Evolutionary conservation across 148 eudicot species (phyloP).

Genomic region (Tetragonia tetragonoides): DNA sequence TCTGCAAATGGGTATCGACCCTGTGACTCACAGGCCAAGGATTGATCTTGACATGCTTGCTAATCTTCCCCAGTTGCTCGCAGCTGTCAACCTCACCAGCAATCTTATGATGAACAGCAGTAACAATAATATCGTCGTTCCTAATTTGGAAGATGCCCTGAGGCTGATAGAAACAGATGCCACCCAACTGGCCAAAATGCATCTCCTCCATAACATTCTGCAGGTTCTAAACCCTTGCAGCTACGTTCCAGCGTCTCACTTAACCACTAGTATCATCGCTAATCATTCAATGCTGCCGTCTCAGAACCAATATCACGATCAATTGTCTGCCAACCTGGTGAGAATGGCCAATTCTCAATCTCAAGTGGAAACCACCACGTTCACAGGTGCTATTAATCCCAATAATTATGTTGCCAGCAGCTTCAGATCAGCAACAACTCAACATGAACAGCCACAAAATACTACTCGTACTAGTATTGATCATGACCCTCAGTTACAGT

Average conservation of each 20-base stretch:
- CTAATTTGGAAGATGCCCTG: conserved; percentile 8
- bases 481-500: conserved; percentile 16
- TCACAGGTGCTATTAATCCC: neutral
- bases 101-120: neutral
- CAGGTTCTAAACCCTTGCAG: conserved; percentile 42
- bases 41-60: conserved; percentile 47
- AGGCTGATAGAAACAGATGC: conserved; percentile 29
- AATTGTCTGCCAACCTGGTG: conserved; percentile 18
- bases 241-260: conserved; percentile 19
- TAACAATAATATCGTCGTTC: neutral
- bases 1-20: conserved; percentile 66
- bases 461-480: neutral
- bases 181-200: conserved; percentile 48
- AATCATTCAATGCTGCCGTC: conserved; percentile 5
- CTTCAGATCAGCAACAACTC: neutral
- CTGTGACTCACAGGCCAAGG: conserved; percentile 55
- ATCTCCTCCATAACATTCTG: conserved; percentile 37
- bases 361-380: neutral
- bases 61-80: conserved; percentile 47
- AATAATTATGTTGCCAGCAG: neutral
- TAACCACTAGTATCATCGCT: conserved; percentile 13
- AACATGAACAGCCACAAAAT: neutral
- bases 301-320: conserved; percentile 14
- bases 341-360: conserved; percentile 8
- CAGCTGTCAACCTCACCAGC: conserved; percentile 21